Evolutionary conservation across 176 grass and related monocot genomes (phyloP), one percentile per base, ranked within the genome.

Genomic region (Aegilops tauschii): DNA sequence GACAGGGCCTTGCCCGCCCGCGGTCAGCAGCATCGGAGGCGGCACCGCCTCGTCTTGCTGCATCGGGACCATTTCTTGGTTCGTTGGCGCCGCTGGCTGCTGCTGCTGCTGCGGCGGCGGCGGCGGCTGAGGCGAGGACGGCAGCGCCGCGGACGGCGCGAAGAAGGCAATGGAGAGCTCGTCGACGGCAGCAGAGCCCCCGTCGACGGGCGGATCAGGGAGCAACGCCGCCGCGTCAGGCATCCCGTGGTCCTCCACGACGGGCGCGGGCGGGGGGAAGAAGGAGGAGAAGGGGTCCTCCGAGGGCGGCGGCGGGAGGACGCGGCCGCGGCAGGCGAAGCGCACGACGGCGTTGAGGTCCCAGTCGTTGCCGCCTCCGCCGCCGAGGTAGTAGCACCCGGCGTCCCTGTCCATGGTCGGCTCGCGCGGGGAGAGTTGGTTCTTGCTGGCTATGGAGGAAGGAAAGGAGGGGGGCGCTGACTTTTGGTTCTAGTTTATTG

Each of bases 261-360:
- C 2, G 12, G 66, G 59, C 79, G 44, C 16, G 10, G 23, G 23
- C 27, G 70, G 5, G 45, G 31, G 36, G 3, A 44, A 17, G 30
- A 89, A 76, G 34, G 88, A 82, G 21, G 81, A 61, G n/a, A 76
- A 87, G 29, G 77, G 76, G 58, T 71, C 63, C 42, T 79, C 79
- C 1, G 71, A 59, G 2, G 78, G 40, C 5, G 89, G 54, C 12
- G 45, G 54, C 27, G 72, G 18, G 12, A 61, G 37, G 32, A 65
- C 73, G 6, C 65, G 31, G 11, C 39, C 54, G 50, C 84, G 65
- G 75, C 87, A 52, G n/a, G 77, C 83, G 77, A 70, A 83, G 29
- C 90, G 82, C 25, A 97, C 92, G 34, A 97, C 88, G 36, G 92
- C 95, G 37, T 88, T 37, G 9, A 97, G 91, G 86, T 95, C 92